phyloP scores from a whole-genome alignment of 2,329 filamentous ascomycete genomes.

The Meredithiella fracta region DNA sequence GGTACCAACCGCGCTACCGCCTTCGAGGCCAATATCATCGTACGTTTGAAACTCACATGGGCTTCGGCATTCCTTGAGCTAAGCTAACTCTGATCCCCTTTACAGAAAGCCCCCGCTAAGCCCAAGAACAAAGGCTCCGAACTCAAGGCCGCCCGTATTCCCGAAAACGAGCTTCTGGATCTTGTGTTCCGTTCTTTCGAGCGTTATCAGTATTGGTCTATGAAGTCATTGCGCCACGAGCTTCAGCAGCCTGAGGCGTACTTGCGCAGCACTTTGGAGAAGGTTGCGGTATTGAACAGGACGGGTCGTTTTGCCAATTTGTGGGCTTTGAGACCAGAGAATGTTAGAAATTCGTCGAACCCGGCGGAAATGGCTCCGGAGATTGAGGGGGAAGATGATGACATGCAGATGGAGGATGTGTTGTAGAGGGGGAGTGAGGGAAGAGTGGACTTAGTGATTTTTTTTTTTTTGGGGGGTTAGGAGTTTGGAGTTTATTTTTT shows the following conservation, averaged over 20 bases:
- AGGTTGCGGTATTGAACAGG: conserved; percentile 68
- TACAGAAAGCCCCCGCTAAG: conserved; percentile 36
- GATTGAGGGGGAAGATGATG: conserved; percentile 44
- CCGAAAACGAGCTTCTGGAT: conserved; percentile 75
- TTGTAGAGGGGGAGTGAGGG: conserved; percentile 6
- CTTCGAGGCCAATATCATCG: conserved; percentile 36
- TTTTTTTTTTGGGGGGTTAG: conserved; percentile 1
- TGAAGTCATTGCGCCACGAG: conserved; percentile 63
- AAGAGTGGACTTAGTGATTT: neutral
- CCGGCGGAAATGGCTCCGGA: conserved; percentile 29
- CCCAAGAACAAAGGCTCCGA: conserved; percentile 47
- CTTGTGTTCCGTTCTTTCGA: conserved; percentile 70
- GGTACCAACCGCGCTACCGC: conserved; percentile 19
- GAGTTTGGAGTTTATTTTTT: conserved; percentile 7
- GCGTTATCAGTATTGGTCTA: conserved; percentile 81
- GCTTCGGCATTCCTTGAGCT: conserved; percentile 3
- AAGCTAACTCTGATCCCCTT: conserved; percentile 3
- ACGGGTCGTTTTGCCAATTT: conserved; percentile 71
- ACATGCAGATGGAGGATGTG: conserved; percentile 66
- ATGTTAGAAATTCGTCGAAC: conserved; percentile 30
- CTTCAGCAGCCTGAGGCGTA: conserved; percentile 86
- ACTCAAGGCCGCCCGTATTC: conserved; percentile 79
- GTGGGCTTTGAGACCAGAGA: conserved; percentile 61
- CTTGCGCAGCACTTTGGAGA: conserved; percentile 67
- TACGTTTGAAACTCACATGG: too few species aligned